Evolutionary conservation across 495 filamentous ascomycete genomes (phyloP).

Genomic region (Usnea hakonensis): DNA sequence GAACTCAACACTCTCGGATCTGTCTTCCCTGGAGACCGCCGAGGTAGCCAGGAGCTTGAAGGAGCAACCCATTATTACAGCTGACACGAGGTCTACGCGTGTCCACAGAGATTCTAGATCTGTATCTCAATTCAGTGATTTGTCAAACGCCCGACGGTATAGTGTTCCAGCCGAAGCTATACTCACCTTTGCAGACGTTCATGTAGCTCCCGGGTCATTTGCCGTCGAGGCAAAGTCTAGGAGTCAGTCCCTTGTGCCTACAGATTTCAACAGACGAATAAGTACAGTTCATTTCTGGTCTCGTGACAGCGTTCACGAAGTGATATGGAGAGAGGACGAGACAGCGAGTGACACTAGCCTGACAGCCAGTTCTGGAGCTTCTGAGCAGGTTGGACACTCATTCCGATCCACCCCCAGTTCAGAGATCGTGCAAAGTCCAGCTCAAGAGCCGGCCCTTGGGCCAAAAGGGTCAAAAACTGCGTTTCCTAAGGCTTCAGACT

Average conservation of each 20-base stretch:
- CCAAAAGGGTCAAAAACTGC: background rate
- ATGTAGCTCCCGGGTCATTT: slow-evolving; percentile 15
- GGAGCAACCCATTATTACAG: background rate
- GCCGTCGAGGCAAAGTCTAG: slow-evolving; percentile 1
- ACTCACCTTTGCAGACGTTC: slow-evolving; percentile 19
- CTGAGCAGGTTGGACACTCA: background rate
- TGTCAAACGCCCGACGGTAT: background rate
- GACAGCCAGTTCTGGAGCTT: slow-evolving; percentile 6
- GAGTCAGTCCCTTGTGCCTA: background rate
- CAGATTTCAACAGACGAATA: slow-evolving; percentile 14
- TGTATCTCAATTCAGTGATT: slow-evolving; percentile 1
- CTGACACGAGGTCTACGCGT: background rate
- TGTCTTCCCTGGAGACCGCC: background rate
- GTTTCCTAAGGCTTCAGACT: background rate
- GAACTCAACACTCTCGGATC: background rate
- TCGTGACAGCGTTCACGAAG: slow-evolving; percentile 21
- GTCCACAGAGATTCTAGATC: background rate
- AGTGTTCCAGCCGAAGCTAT: slow-evolving; percentile 10
- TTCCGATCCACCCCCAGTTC: background rate
- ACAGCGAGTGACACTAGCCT: slow-evolving; percentile 14
- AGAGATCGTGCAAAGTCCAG: background rate
- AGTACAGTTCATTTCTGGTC: slow-evolving; percentile 21
- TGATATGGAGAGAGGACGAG: slow-evolving; percentile 25
- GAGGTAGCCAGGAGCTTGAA: background rate
- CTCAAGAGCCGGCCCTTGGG: background rate